Base-by-base conservation (phyloP, 2,329 filamentous ascomycete genomes). In the Calonectria leucothoes region DNA sequence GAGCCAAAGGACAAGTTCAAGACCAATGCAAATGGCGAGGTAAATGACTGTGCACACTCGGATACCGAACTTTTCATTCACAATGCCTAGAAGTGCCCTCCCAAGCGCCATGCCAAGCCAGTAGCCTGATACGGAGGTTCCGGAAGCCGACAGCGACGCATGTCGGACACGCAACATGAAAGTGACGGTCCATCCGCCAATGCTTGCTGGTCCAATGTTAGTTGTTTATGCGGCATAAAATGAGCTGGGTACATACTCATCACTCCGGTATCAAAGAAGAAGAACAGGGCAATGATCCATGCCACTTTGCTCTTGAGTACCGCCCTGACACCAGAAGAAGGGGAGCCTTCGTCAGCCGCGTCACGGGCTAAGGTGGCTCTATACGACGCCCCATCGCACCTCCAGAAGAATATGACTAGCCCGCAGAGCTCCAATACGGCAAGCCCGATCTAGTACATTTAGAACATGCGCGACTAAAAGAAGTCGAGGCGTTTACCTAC, bases 51-150 rank as follows among this genome's bases (percentile, higher is more conserved):
- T 88, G 20, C 92, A 89, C 23, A 89, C 78, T 81, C 93, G 94
- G 84, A 96, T 94, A 0, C 94, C 94, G 20, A 95, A 85, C 4
- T 87, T 85, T 0, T 93, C 91, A 0, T 94, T 96, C 0, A 95
- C 87, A 75, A 96, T 95, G 0, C 94, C 94, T 6, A 97, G 84
- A 0, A 93, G 82, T 2, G 95, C 85, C 4, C 94, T 87, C 0
- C 94, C 94, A 2, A 94, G 84, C 0, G 94, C 94, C 75, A 97
- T 89, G 0, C 94, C 95, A 27, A 95, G 88, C 94, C 94, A 97
- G 83, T 95, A 96, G 0, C 94, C 94, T 3, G 94, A 95, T 0
- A 92, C 92, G 0, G 92, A 92, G 88, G 96, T 93, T 20, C 94
- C 94, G 33, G 92, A 92, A 0, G 91, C 90, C 76, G 95, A 95